Evolutionary conservation across 306 rosid genomes (phyloP), one percentile per base, ranked within the genome.

Genomic region (Alnus glutinosa): DNA sequence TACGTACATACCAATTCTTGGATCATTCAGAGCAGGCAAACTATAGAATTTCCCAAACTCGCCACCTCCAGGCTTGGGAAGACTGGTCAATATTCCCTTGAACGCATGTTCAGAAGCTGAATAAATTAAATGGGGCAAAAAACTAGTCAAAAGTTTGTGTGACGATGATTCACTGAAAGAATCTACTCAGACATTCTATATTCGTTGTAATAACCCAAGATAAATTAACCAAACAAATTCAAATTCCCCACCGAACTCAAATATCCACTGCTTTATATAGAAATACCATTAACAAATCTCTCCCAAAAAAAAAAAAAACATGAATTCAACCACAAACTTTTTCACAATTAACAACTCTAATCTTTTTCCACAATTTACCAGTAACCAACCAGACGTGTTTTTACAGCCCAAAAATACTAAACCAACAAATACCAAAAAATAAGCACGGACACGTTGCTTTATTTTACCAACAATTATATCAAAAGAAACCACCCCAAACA

Each of bases 31-130:
- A 46, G 82, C 76, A 11, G 77, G 82, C 44, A 77, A 69, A 30
- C 79, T 64, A 44, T 80, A 80, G 70, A 73, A 80, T 32, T 80
- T 66, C 36, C 83, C 79, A 12, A 58, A 81, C 73, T 75, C 77
- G 14, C 84, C 84, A 59, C 84, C 84, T 48, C 71, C 73, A 75
- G 55, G 81, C 78, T 77, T 82, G 70, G 80, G 81, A 18, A 83
- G 77, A 49, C 73, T 50, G 50, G 73, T 74, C 51, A 82, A 13
- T 77, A 77, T 78, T 55, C 59, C 66, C 73, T 83, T 49, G 64
- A 57, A 78, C 44, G 77, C 44, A 68, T 78, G 72, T n/a, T 78
- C 73, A 54, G 80, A 48, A 78, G 86, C 83, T 78, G 77, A 75
- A 74, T 39, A 57, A 2, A 10, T 36, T 9, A 7, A 48, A 74